Evolutionary conservation across 2,329 filamentous ascomycete genomes (phyloP).

Genomic region (Apiospora saccharicola): DNA sequence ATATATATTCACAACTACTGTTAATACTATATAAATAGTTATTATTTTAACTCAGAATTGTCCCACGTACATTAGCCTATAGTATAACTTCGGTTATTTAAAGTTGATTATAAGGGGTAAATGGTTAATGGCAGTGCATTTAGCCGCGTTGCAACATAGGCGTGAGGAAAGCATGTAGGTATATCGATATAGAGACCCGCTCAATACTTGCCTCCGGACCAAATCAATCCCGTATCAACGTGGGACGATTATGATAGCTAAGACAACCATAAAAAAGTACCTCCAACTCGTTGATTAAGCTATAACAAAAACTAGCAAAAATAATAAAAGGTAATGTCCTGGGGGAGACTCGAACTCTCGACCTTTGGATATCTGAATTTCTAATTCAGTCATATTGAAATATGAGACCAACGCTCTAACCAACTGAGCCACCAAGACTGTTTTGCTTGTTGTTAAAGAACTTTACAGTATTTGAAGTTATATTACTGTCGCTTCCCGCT

Average conservation of each 20-base stretch:
- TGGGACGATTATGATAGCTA: neutral
- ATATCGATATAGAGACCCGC: neutral
- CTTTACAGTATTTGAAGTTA: neutral
- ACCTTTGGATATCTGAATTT: constrained; percentile 21
- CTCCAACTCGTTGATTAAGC: neutral
- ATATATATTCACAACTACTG: neutral
- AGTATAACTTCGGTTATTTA: neutral
- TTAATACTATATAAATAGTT: neutral
- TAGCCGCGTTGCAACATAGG: neutral
- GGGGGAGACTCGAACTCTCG: constrained; percentile 21
- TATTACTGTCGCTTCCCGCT: no score
- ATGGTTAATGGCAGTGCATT: neutral
- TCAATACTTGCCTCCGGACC: neutral
- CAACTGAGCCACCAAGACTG: constrained; percentile 23
- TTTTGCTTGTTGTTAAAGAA: neutral
- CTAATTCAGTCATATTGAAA: constrained; percentile 20
- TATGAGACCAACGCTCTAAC: constrained; percentile 24
- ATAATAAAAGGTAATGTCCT: neutral
- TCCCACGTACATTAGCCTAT: neutral
- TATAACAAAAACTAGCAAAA: neutral
- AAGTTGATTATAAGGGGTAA: neutral
- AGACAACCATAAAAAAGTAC: neutral
- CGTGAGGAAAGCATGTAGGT: no score
- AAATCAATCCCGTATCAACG: neutral
- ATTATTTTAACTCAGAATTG: neutral